Percentiles rank a stretch among this genome's conserved stretches.
Conservation (phyloP, 805 yeast species). For the Saturnispora hagleri region DNA sequence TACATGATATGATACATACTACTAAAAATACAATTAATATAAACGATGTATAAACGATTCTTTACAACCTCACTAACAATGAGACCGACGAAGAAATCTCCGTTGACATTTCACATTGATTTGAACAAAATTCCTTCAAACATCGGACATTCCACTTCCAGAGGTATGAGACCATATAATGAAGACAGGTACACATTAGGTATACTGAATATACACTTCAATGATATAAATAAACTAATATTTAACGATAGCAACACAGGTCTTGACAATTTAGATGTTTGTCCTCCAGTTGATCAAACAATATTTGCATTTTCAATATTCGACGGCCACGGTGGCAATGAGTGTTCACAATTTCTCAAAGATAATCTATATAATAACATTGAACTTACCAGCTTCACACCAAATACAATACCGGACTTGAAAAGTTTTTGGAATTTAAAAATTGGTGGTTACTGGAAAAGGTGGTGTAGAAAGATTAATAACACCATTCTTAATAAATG, state of each 20-base stretch:
- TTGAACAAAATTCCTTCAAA: constrained; percentile 57
- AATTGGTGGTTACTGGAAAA: constrained; percentile 81
- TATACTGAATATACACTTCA: constrained; percentile 22
- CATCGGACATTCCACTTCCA: constrained; percentile 69
- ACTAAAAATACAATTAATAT: too few species aligned
- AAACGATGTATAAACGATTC: not conserved
- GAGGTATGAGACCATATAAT: constrained; percentile 69
- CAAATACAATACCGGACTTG: constrained; percentile 30
- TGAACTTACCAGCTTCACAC: constrained; percentile 36
- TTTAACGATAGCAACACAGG: constrained; percentile 8
- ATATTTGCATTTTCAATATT: constrained; percentile 69
- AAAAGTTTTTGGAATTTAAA: constrained; percentile 45
- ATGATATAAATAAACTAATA: constrained; percentile 2
- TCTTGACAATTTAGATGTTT: constrained; percentile 8
- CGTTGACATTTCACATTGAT: constrained; percentile 39
- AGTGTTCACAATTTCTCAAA: constrained; percentile 56
- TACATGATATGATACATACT: not conserved
- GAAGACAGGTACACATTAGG: constrained; percentile 75
- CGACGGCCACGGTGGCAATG: constrained; percentile 93
- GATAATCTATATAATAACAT: constrained; percentile 43
- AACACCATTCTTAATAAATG: constrained; percentile 5
- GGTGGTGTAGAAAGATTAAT: constrained; percentile 44
- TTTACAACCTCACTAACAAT: constrained; percentile 4
- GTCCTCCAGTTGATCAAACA: constrained; percentile 13
- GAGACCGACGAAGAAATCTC: constrained; percentile 9